Percentiles rank a stretch among this genome's conserved stretches.
These are phyloP conservation scores for Candida morakotiae DNA, from an alignment of 805 yeast species.

Conservation along the genomic window DNA sequence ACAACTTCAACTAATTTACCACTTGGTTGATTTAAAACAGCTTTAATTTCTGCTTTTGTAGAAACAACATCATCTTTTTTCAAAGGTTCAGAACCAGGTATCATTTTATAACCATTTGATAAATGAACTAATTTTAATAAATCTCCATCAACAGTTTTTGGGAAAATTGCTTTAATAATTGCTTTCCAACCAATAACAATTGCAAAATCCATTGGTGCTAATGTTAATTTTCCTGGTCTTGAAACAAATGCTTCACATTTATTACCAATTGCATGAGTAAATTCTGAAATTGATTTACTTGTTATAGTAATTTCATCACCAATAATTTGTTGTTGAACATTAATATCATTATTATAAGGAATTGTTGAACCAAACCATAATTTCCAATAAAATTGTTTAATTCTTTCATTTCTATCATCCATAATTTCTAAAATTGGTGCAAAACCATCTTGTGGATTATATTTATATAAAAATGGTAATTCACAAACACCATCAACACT, in stretches of 20 bases:
- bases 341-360: conserved; percentile 65
- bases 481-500: conserved; percentile 77
- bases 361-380: conserved; percentile 77
- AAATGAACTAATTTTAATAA: conserved; percentile 89
- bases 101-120: conserved; percentile 90
- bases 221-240: conserved; percentile 75
- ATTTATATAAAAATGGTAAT: conserved; percentile 73
- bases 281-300: conserved; percentile 77
- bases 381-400: conserved; percentile 96
- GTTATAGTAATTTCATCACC: conserved; percentile 69
- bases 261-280: conserved; percentile 96
- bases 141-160: conserved; percentile 93
- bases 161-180: conserved; percentile 97
- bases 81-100: conserved; percentile 87
- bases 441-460: conserved; percentile 84
- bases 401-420: conserved; percentile 87
- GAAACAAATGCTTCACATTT: conserved; percentile 93
- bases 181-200: conserved; percentile 98
- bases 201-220: conserved; percentile 99
- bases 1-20: conserved; percentile 96
- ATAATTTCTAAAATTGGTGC: conserved; percentile 91
- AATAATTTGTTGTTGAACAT: conserved; percentile 64
- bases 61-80: conserved; percentile 82
- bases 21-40: conserved; percentile 84
- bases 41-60: conserved; percentile 77